Evolutionary conservation across 2,329 filamentous ascomycete species (phyloP).

Genomic region (Talaromyces islandicus): DNA sequence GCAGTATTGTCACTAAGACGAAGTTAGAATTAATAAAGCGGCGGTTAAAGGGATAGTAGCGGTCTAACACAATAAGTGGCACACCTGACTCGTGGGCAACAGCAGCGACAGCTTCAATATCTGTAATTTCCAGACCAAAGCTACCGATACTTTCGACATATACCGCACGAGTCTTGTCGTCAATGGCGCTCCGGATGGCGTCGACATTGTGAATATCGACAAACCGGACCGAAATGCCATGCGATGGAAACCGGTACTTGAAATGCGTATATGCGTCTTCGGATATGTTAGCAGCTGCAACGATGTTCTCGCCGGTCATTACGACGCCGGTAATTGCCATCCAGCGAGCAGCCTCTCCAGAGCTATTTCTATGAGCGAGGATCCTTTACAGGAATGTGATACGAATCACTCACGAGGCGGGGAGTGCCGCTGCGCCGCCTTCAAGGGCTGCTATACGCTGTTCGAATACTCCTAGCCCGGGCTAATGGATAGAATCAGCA

Average conservation of each 20-base stretch:
- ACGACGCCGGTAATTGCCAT: constrained; percentile 74
- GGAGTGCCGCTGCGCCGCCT: constrained; percentile 59
- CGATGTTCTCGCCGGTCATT: constrained; percentile 78
- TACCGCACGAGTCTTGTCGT: constrained; percentile 82
- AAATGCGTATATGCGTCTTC: constrained; percentile 93
- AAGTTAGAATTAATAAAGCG: neutral
- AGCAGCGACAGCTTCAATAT: constrained; percentile 74
- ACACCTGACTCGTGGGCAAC: constrained; percentile 64
- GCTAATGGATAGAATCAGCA: constrained; percentile 10
- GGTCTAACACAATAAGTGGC: constrained; percentile 52
- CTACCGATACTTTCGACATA: constrained; percentile 88
- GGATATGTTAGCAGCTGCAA: constrained; percentile 79
- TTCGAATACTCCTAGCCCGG: constrained; percentile 35
- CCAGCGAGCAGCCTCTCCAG: constrained; percentile 82
- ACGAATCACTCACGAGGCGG: constrained; percentile 50
- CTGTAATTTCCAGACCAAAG: constrained; percentile 80
- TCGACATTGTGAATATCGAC: constrained; percentile 68
- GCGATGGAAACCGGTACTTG: constrained; percentile 73
- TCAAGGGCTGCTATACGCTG: constrained; percentile 44
- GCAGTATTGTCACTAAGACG: constrained; percentile 67
- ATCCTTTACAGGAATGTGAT: neutral
- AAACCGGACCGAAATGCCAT: constrained; percentile 80
- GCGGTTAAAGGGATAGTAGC: too few relatives aligned
- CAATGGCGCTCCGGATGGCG: constrained; percentile 70
- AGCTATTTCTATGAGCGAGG: neutral